phyloP scores from a whole-genome alignment of 129 eudicot species.

The Cynara cardunculus region DNA sequence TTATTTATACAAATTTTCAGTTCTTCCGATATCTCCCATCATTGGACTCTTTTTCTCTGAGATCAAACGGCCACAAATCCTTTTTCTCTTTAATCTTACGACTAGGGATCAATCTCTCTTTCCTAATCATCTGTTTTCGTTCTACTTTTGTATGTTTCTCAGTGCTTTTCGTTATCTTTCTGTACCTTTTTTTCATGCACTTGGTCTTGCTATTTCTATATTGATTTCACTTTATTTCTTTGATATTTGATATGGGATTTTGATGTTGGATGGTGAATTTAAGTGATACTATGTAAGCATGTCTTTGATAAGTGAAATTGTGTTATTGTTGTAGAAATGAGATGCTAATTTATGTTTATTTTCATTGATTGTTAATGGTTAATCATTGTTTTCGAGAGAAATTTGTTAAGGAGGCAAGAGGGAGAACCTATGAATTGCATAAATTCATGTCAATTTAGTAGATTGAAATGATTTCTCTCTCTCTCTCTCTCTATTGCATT shows the following conservation, averaged over 20 bases:
- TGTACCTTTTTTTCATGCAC: slow-evolving; percentile 42
- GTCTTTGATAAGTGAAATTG: neutral
- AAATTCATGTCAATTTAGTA: neutral
- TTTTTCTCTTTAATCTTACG: slow-evolving; percentile 25
- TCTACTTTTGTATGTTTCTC: neutral
- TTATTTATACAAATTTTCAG: slow-evolving; percentile 3
- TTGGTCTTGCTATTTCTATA: neutral
- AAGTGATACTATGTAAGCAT: neutral
- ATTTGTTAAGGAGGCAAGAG: neutral
- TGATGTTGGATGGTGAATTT: neutral
- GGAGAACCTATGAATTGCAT: neutral
- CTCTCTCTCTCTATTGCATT: neutral
- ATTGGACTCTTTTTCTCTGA: neutral
- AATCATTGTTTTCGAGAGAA: neutral
- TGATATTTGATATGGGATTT: neutral
- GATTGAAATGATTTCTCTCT: neutral
- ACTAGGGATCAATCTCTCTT: slow-evolving; percentile 29
- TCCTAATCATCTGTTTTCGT: slow-evolving; percentile 5
- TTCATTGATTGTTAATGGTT: neutral
- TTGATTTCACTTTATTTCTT: neutral
- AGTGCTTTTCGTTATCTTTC: neutral
- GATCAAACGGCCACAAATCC: slow-evolving; percentile 55
- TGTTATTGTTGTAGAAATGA: slow-evolving; percentile 5
- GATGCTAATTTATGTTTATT: neutral
- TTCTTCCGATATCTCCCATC: neutral